These are phyloP conservation scores for Hypoxylon trugodes DNA, from an alignment of 495 filamentous ascomycete species.

Conservation along the genomic window DNA sequence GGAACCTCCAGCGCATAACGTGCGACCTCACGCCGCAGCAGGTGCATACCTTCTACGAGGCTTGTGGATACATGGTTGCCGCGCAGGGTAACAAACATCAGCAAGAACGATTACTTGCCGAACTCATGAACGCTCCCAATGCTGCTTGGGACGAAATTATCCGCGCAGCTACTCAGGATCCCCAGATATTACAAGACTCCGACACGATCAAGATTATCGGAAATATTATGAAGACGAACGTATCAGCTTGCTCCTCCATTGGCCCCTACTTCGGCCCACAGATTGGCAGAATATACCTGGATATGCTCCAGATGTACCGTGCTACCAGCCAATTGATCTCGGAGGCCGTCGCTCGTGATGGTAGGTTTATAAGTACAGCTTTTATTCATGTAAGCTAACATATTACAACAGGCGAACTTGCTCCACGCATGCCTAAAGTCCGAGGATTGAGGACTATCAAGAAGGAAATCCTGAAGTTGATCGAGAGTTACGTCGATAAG, in stretches of 20 bases:
- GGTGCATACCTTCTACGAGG: slow-evolving; percentile 98
- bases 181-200: slow-evolving; percentile 82
- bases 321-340: slow-evolving; percentile 96
- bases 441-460: slow-evolving; percentile 96
- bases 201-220: slow-evolving; percentile 98
- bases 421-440: slow-evolving; percentile 97
- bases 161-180: slow-evolving; percentile 78
- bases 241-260: slow-evolving; percentile 94
- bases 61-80: slow-evolving; percentile 98
- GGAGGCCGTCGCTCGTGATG: slow-evolving; percentile 84
- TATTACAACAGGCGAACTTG: slow-evolving; percentile 72
- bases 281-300: slow-evolving; percentile 95
- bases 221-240: slow-evolving; percentile 99
- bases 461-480: slow-evolving; percentile 98
- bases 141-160: slow-evolving; percentile 96
- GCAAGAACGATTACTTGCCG: slow-evolving; percentile 89
- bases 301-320: slow-evolving; percentile 99
- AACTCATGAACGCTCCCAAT: slow-evolving; percentile 94
- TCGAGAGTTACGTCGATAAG: slow-evolving; percentile 97
- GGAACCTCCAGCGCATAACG: slow-evolving; percentile 93
- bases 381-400: slow-evolving; percentile 34
- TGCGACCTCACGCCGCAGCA: slow-evolving; percentile 94
- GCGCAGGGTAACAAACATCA: slow-evolving; percentile 92
- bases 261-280: slow-evolving; percentile 99
- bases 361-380: slow-evolving; percentile 56